Evolutionary conservation across 192 early-diverging fungal species (phyloP), one percentile per base, ranked within the genome.

Genomic region (Coemansia sp.): DNA sequence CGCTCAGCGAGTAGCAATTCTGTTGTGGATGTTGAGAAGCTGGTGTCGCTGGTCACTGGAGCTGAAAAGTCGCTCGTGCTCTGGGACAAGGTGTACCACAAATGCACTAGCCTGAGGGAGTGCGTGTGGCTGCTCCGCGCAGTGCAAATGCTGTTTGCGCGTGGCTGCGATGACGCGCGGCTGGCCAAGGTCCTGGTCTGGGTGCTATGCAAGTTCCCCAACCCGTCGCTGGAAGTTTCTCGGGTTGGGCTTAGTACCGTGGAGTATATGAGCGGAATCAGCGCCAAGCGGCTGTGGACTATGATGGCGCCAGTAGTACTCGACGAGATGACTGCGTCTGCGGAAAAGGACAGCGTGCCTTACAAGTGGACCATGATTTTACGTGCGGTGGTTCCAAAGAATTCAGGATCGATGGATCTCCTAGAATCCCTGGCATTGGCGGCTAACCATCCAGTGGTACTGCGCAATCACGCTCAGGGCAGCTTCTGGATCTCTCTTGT

Each of bases 401-500:
- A 63, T 34, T 33, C 52, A 36, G 63, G 31, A 52, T 77, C 51
- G n/a, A 13, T 27, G 36, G 20, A 43, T 65, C 44, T 63, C 33
- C 81, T 92, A 4, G 78, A 89, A 59, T 73, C 87, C 1, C 70
- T 90, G 62, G 82, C 88, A 16, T 42, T 91, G 44, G 89, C 91
- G 5, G 70, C 74, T 54, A 72, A 77, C 67, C 74, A 80, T 27
- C 72, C 74, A 13, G 75, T 69, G 7, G 70, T 66, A 0, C 8
- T 22, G 12, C 59, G 42, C 29, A 62, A 65, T 16, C 83, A 85
- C 24, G 84, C 86, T 12, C 87, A 90, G 49, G 84, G 86, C 49
- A 93, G 96, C 63, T 82, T 91, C 64, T 98, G 96, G 96, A 90
- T 98, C 65, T 79, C 89, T 12, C 86, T 97, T 36, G 88, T 92